Evolutionary conservation across 768 basidiomycete genomes (phyloP).

Genomic region (Tephrocybe sp.): DNA sequence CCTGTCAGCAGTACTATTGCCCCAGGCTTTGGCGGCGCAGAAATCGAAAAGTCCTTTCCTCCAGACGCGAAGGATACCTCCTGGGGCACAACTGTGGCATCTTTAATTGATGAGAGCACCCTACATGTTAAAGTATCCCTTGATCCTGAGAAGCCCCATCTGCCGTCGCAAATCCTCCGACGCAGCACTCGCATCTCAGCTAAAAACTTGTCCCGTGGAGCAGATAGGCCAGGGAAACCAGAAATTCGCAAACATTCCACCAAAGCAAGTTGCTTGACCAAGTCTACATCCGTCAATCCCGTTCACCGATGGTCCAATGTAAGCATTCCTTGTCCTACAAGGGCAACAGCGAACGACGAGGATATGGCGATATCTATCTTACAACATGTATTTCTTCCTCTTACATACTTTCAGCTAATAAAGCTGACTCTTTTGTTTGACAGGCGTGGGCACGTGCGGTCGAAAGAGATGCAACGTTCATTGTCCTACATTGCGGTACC

Average conservation of each 20-base stretch:
- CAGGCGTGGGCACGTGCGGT: conserved; percentile 16
- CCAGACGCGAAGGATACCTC: not conserved
- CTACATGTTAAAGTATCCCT: no score
- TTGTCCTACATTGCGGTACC: conserved; percentile 15
- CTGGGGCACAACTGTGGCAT: not conserved
- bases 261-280: not conserved
- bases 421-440: not conserved
- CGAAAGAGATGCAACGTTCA: conserved; percentile 10
- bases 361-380: no score
- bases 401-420: no score
- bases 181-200: not conserved
- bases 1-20: no score
- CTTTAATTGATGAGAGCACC: not conserved
- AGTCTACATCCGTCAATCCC: not conserved
- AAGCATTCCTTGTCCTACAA: no score
- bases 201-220: not conserved
- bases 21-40: not conserved
- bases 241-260: not conserved
- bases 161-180: not conserved
- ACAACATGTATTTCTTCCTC: no score
- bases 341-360: no score
- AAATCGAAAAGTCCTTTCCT: not conserved
- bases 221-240: no score
- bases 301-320: not conserved
- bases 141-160: not conserved